A percentile compares a stretch with the other conserved stretches of the same genome.
These are phyloP conservation scores for Besnoitia besnoiti DNA, from an alignment of 169 alveolate species.

Conservation along the genomic window DNA sequence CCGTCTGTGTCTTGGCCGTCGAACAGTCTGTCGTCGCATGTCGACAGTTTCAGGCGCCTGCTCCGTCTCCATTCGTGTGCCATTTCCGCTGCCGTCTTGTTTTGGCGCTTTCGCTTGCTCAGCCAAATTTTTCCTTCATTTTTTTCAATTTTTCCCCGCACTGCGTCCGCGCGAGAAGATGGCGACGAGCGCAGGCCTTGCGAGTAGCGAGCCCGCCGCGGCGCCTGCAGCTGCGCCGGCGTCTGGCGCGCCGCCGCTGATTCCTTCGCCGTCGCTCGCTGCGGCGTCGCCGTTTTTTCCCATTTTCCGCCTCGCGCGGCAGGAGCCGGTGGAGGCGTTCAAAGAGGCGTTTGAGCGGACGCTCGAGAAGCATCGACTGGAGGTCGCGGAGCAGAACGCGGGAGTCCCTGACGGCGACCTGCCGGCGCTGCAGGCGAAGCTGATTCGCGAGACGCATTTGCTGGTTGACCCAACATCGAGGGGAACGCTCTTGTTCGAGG, in stretches of 20 bases:
- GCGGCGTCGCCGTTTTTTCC: not conserved
- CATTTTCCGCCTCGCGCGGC: conserved; percentile 9
- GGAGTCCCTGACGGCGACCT: not conserved
- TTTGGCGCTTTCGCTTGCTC: too few relatives aligned
- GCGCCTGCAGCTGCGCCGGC: not conserved
- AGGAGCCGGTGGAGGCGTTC: not conserved
- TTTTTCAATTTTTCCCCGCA: too few relatives aligned
- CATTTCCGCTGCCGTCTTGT: too few relatives aligned
- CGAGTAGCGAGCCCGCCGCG: not conserved
- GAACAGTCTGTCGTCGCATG: too few relatives aligned
- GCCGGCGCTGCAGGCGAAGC: conserved; percentile 31
- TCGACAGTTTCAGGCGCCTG: too few relatives aligned
- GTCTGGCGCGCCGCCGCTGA: not conserved
- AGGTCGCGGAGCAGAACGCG: conserved; percentile 38
- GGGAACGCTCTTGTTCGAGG: conserved; percentile 86
- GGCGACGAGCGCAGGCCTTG: too few relatives aligned
- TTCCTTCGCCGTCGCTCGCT: not conserved
- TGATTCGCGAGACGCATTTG: conserved; percentile 13
- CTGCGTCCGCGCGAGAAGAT: too few relatives aligned
- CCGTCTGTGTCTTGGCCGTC: too few relatives aligned
- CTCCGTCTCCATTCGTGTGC: too few relatives aligned
- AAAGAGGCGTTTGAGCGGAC: not conserved
- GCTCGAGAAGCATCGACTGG: conserved; percentile 8
- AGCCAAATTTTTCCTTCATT: too few relatives aligned
- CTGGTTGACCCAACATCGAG: conserved; percentile 24